These are phyloP conservation scores for Macadamia tetraphylla DNA, from an alignment of 164 flowering plant species.

Conservation along the genomic window DNA sequence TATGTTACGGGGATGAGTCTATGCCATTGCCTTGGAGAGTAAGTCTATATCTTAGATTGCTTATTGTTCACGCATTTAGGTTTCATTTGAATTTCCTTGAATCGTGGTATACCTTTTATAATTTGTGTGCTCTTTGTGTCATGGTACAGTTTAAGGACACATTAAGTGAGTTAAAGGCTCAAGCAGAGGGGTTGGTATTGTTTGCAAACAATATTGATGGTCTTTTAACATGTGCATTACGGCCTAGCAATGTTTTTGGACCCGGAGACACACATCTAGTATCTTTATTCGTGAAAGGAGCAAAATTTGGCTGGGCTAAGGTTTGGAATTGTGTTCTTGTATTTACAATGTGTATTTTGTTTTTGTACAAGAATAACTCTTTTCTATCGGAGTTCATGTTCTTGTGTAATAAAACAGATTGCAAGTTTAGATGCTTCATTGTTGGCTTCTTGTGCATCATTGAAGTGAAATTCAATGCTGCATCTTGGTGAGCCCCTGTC, in stretches of 20 bases:
- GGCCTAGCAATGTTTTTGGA: constrained; percentile 86
- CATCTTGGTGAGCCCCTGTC: too few relatives aligned
- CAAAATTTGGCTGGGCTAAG: constrained; percentile 66
- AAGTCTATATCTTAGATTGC: constrained; percentile 13
- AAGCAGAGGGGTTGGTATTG: constrained; percentile 75
- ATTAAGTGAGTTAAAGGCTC: constrained; percentile 61
- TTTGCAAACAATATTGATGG: constrained; percentile 61
- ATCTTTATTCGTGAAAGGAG: constrained; percentile 42
- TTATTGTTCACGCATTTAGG: neutral
- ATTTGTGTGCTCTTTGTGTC: constrained; percentile 1
- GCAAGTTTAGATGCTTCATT: neutral
- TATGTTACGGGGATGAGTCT: constrained; percentile 70
- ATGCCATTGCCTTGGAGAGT: constrained; percentile 62
- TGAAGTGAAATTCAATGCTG: too few relatives aligned
- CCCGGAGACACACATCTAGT: constrained; percentile 67
- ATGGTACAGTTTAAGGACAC: constrained; percentile 52
- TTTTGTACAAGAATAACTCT: neutral
- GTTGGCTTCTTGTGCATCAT: too few relatives aligned
- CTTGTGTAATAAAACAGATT: neutral
- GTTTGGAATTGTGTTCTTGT: constrained; percentile 21
- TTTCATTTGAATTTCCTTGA: constrained; percentile 5
- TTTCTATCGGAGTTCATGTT: neutral
- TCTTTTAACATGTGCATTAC: constrained; percentile 78
- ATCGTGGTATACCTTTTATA: neutral
- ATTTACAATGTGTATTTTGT: neutral